Evolutionary conservation across 169 alveolate species (phyloP).

Genomic region (Besnoitia besnoiti): DNA sequence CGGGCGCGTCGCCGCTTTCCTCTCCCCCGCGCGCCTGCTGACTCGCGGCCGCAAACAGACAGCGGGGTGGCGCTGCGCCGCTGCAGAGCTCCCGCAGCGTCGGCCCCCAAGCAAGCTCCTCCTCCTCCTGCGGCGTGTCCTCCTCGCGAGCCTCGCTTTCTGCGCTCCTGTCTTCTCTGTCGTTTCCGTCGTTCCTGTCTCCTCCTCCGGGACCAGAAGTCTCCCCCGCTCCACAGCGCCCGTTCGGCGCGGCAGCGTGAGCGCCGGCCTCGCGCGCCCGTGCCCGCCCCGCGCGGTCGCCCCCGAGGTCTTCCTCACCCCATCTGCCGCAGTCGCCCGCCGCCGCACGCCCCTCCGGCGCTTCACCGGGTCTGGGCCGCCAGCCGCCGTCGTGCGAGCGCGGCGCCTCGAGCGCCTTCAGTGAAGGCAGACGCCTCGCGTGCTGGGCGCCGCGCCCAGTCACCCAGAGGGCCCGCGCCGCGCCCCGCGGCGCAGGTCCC

Average conservation of each 20-base stretch:
- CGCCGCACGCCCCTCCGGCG: neutral
- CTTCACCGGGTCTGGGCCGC: neutral
- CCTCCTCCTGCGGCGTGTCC: neutral
- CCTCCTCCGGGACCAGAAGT: neutral
- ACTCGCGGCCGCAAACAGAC: neutral
- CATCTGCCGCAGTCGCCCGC: neutral
- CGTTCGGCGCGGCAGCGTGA: no score
- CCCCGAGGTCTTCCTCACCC: neutral
- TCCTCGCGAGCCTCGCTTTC: neutral
- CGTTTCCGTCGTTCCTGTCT: neutral
- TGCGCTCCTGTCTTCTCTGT: neutral
- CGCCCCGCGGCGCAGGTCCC: neutral
- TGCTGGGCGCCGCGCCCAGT: neutral
- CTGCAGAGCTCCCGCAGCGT: constrained; percentile 9
- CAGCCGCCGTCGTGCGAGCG: neutral
- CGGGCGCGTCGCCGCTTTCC: neutral
- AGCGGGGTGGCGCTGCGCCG: neutral
- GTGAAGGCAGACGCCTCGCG: neutral
- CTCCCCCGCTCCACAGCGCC: neutral
- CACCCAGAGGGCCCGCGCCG: neutral
- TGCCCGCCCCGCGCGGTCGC: neutral
- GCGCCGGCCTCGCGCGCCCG: neutral
- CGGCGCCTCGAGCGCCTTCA: neutral
- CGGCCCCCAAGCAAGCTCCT: neutral
- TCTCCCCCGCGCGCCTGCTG: neutral